Evolutionary conservation across 1,284 basidiomycete genomes (phyloP), one percentile per base, ranked within the genome.

Genomic region (Ceratobasidium theobromae): DNA sequence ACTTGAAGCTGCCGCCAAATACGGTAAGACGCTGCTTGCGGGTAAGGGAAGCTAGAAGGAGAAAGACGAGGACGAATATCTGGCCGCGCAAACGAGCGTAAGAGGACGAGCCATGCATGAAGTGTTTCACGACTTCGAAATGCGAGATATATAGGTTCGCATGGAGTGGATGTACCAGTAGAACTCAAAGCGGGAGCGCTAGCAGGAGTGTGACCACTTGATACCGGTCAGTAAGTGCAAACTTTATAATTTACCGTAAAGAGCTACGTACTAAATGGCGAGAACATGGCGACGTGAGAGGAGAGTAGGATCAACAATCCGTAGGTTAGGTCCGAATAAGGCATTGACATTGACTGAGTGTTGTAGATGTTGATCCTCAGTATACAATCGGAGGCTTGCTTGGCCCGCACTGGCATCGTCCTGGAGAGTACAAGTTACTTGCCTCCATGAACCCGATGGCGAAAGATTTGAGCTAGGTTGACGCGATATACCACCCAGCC

Each of bases 1-100:
- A 91, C 77, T 69, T 89, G 85, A 33, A 91, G 82, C 73, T 90
- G 87, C 60, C 90, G 81, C 89, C 89, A 92, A 83, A 92, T 88
- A 60, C 89, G 85, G 74, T 91, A 92, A 18, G 87, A 82, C 4
- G 89, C 89, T 43, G 87, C 27, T 21, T 5, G 33, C 5, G 48
- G 33, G 12, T 21, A 38, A 11, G 53, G 35, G 16, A 30, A 33
- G 14, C 14, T 41, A 16, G 33, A 25, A 1, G 41, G 23, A n/a
- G 21, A 23, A 27, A 28, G 18, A 32, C 23, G 28, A 4, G 57
- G 49, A 23, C 89, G 89, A 72, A 89, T 83, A 73, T 92, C 89
- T 0, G 89, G 86, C 58, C 82, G 80, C 4, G 90, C 85, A 74
- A 89, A 90, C 0, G 90, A 88, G 53, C 86, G 84, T 46, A 92